phyloP scores from a whole-genome alignment of 495 filamentous ascomycete species.

The Glarea lozoyensis region DNA sequence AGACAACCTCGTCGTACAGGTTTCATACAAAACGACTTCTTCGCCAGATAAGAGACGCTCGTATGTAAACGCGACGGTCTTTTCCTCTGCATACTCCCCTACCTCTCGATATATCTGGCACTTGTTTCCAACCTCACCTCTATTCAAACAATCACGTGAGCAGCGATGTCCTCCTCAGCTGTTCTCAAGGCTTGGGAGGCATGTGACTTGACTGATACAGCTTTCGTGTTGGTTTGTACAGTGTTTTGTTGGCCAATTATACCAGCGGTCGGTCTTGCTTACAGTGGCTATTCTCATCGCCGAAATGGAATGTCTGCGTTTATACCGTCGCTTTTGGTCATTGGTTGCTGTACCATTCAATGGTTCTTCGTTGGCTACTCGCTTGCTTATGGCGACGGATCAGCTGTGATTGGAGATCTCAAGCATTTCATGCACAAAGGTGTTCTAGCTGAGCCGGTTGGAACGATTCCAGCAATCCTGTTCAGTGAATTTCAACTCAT shows the following conservation, averaged over 20 bases:
- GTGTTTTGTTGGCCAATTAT: constrained; percentile 94
- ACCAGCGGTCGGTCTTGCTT: constrained; percentile 68
- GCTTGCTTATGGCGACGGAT: constrained; percentile 75
- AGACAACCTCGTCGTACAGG: constrained; percentile 1
- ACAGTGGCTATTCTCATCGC: constrained; percentile 37
- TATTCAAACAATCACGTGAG: too few species aligned
- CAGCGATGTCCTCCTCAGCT: constrained; percentile 1
- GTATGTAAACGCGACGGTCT: too few species aligned
- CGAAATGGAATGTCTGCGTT: constrained; percentile 37
- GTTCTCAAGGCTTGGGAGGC: constrained; percentile 14
- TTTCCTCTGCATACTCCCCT: too few species aligned
- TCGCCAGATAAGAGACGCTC: too few species aligned
- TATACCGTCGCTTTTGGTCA: constrained; percentile 34
- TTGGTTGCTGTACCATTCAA: constrained; percentile 61
- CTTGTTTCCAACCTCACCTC: too few species aligned
- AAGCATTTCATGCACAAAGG: constrained; percentile 78
- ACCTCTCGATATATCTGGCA: too few species aligned
- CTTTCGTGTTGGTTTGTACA: constrained; percentile 49
- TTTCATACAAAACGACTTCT: too few species aligned
- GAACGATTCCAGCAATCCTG: constrained; percentile 77
- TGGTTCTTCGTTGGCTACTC: constrained; percentile 99
- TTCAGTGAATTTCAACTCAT: constrained; percentile 72
- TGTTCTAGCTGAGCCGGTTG: constrained; percentile 69
- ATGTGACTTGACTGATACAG: constrained; percentile 18
- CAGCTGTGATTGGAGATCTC: constrained; percentile 82